Evolutionary conservation across 2,329 filamentous ascomycete species (phyloP), one percentile per base, ranked within the genome.

Genomic region (Allantophomopsis lycopodina): DNA sequence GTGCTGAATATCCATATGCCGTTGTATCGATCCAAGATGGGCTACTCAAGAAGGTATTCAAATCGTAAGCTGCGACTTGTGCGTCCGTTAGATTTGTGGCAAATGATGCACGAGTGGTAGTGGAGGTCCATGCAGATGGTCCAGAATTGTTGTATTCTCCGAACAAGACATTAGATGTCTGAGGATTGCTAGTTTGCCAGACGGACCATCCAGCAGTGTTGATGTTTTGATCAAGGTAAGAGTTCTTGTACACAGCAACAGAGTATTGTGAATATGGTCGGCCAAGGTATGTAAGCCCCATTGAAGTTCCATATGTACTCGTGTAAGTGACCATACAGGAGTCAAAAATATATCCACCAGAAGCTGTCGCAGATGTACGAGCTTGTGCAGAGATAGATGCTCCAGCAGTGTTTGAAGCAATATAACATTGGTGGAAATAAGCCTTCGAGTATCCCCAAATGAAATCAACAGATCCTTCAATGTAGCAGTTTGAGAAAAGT

Each of bases 381-480:
- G 65, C 65, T 38, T 57, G 57, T 40, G 61, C 61, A 5, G 63
- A 64, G 44, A 69, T 59, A 49, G 32, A 60, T 54, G 53, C 48
- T 4, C 52, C 50, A 3, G 51, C 47, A 0, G 56, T 59, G 43
- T 60, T 60, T 23, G 51, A 52, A 1, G 57, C 58, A n/a, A 63
- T 55, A 42, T 59, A 58, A 20, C 57, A 61, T 38, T 59, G 51
- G 10, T 59, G 53, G 52, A 65, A 69, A 69, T 66, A 76, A 32
- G 65, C 60, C 38, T 58, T 54, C 20, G 66, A 47, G 17, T 43
- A 39, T 41, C 73, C 64, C 52, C 75, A 76, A 44, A 73, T 68
- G 49, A 74, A 73, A 48, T 76, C 72, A 23, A 69, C 69, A 3
- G 67, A 65, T 20, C 71, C 70, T 33, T 67, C 63, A 44, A 76